Evolutionary conservation across 2,329 filamentous ascomycete species (phyloP), one percentile per base, ranked within the genome.

Genomic region (Exophiala aquamarina): DNA sequence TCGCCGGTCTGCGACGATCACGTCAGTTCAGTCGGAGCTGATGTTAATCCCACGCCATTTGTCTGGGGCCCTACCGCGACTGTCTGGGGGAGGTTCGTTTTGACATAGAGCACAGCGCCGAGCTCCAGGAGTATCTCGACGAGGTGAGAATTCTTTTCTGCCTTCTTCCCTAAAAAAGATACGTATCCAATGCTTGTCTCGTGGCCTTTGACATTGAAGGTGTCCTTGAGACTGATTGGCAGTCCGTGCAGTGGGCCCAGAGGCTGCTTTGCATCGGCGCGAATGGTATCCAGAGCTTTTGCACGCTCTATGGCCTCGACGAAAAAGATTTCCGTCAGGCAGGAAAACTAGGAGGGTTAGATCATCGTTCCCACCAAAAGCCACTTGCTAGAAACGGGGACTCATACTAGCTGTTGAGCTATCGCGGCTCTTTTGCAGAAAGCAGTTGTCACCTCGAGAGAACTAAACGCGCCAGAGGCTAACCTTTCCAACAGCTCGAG

Each of bases 31-130:
- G n/a, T n/a, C n/a, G n/a, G n/a, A n/a, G n/a, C n/a, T n/a, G n/a
- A n/a, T n/a, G n/a, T n/a, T n/a, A n/a, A n/a, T n/a, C n/a, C n/a
- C n/a, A 26, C 23, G 11, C 6, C 23, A 26, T 26, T 6, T 26
- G 11, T 26, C 23, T 11, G 6, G 23, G 6, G 48, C n/a, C 33
- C 11, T 1, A 69, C 59, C 70, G 76, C 73, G 54, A 79, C 67
- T 0, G 74, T 77, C 49, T 76, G 73, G 2, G 77, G 75, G 2
- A 79, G 60, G 48, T 78, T 79, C 4, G 77, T 80, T 59, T 80
- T 77, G 59, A 79, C 69, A 34, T 19, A 44, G 34, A 41, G 10
- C 3, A 52, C 38, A 1, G 76, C 74, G 5, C 75, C 75, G 3
- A 68, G 64, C 8, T 59, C 57, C 3, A 74, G 61, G 5, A 78